A percentile compares a stretch with the other conserved stretches of the same genome.
Conservation (phyloP, 2,329 filamentous ascomycete genomes). For the Phaeoacremonium minimum region DNA sequence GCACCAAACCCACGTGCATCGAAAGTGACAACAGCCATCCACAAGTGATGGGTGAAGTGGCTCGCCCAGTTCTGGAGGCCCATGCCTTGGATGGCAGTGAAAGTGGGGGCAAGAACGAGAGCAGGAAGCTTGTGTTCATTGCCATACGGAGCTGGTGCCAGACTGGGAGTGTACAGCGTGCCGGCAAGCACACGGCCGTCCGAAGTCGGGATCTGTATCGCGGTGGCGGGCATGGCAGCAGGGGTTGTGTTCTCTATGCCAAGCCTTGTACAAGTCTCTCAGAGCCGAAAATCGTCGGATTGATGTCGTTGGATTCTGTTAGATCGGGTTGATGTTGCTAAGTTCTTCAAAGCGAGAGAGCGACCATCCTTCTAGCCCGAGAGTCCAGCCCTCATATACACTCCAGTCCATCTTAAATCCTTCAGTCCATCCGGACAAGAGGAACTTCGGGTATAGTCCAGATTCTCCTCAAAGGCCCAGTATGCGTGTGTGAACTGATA, state of each 20-base stretch:
- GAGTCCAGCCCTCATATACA: no score
- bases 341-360: no score
- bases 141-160: conserved; percentile 2
- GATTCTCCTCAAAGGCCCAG: no score
- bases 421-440: neutral
- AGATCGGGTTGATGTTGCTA: no score
- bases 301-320: no score
- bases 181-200: conserved; percentile 1
- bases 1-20: conserved; percentile 1
- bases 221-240: neutral
- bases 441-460: neutral
- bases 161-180: conserved; percentile 2
- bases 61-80: conserved; percentile 2
- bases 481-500: neutral
- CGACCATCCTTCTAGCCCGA: no score
- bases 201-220: conserved; percentile 3
- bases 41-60: conserved; percentile 2
- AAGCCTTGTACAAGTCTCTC: no score
- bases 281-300: no score
- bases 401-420: no score
- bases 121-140: conserved; percentile 1
- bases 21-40: conserved; percentile 2
- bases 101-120: conserved; percentile 1
- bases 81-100: conserved; percentile 1
- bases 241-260: neutral